A percentile compares a stretch with the other conserved stretches of the same genome.
These are phyloP conservation scores for Boletus speciosus DNA, from an alignment of 768 basidiomycete species.

Conservation along the genomic window DNA sequence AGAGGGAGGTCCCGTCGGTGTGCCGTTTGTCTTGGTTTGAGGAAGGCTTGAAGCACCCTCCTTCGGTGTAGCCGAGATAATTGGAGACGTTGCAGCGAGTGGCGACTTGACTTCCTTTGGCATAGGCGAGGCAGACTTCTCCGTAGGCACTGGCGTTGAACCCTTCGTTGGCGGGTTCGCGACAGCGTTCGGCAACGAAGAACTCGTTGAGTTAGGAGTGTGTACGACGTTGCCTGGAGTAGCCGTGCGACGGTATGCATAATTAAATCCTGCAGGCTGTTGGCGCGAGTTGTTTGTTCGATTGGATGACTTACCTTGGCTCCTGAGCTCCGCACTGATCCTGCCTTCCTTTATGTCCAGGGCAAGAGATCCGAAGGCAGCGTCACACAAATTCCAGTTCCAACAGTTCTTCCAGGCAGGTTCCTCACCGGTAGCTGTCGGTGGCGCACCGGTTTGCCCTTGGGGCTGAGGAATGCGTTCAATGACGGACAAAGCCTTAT, in stretches of 20 bases:
- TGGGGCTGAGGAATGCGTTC: constrained; percentile 69
- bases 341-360: constrained; percentile 90
- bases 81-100: constrained; percentile 34
- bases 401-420: constrained; percentile 98
- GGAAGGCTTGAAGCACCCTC: constrained; percentile 35
- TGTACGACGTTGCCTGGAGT: constrained; percentile 47
- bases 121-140: constrained; percentile 34
- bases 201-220: constrained; percentile 57
- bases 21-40: constrained; percentile 32
- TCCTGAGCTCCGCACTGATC: constrained; percentile 88
- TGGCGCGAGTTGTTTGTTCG: background rate
- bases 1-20: constrained; percentile 28
- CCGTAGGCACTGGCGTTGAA: constrained; percentile 33
- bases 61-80: constrained; percentile 29
- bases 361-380: constrained; percentile 85
- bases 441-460: constrained; percentile 35
- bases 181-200: constrained; percentile 43
- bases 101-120: constrained; percentile 34
- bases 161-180: constrained; percentile 33
- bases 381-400: constrained; percentile 99
- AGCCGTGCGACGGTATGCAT: constrained; percentile 81
- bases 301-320: constrained; percentile 63
- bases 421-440: constrained; percentile 69
- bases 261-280: constrained; percentile 78
- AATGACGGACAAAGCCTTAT: constrained; percentile 84